Percentiles rank a stretch among this genome's conserved stretches.
Conservation (phyloP, 208 protist genomes). For the Crithidia mellificae region DNA sequence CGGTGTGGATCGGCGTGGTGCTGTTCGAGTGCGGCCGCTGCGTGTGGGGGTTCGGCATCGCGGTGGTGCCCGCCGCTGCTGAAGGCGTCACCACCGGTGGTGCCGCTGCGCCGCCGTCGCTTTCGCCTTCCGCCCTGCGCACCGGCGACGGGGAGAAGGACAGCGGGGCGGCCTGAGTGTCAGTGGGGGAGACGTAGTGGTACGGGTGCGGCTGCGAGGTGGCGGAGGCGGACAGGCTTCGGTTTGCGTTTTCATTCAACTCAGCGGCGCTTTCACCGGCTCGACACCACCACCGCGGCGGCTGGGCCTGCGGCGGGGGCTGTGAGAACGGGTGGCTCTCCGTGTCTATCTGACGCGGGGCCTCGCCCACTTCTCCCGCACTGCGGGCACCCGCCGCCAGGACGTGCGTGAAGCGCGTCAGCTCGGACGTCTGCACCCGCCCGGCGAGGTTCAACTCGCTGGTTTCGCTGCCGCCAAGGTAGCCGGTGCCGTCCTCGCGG, state of each 20-base stretch:
- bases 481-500: background rate
- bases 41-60: conserved; percentile 14
- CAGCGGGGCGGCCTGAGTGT: background rate
- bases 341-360: background rate
- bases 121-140: background rate
- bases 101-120: background rate
- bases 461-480: conserved; percentile 5
- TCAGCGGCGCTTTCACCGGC: background rate
- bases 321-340: background rate
- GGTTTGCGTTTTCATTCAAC: background rate
- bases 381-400: conserved; percentile 15
- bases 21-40: conserved; percentile 2
- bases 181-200: conserved; percentile 1
- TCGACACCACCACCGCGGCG: conserved; percentile 6
- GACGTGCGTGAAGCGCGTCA: conserved; percentile 21
- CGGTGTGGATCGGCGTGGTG: background rate
- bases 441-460: background rate
- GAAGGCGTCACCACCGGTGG: no score
- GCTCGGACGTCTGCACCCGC: conserved; percentile 28
- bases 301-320: background rate
- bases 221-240: background rate
- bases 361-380: background rate
- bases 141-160: conserved; percentile 9
- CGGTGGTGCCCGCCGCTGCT: no score
- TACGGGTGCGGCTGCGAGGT: conserved; percentile 3